Conservation (phyloP, 1,284 basidiomycete genomes). For the Ustilago curta region DNA sequence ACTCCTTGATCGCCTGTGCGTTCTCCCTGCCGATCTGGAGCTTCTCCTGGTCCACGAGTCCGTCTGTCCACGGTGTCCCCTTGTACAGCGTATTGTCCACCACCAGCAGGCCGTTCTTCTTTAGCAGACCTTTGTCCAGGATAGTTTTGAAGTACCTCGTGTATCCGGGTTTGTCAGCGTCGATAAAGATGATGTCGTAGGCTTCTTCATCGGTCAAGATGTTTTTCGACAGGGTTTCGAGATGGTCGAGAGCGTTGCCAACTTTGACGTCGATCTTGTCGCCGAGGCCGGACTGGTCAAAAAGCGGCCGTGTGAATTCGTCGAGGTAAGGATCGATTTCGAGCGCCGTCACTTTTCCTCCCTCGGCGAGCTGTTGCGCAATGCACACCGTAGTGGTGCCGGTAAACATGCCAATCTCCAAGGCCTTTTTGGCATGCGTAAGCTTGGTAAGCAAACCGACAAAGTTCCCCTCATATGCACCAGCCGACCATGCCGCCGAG, state of each 20-base stretch:
- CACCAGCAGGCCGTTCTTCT: conserved; percentile 59
- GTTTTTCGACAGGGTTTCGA: conserved; percentile 43
- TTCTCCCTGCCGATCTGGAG: conserved; percentile 42
- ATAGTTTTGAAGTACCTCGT: conserved; percentile 59
- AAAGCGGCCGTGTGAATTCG: conserved; percentile 60
- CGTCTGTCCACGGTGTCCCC: conserved; percentile 49
- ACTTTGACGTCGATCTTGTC: conserved; percentile 64
- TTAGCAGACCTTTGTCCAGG: conserved; percentile 56
- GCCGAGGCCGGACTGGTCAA: conserved; percentile 57
- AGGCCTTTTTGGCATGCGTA: conserved; percentile 45
- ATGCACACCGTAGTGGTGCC: conserved; percentile 61
- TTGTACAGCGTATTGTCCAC: conserved; percentile 69
- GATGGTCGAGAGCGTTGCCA: conserved; percentile 59
- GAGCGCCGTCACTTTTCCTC: conserved; percentile 61
- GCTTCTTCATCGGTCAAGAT: conserved; percentile 40
- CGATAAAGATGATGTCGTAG: conserved; percentile 70
- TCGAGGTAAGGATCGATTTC: conserved; percentile 68
- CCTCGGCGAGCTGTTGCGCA: conserved; percentile 43
- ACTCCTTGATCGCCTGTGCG: conserved; percentile 58
- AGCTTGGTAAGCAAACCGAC: conserved; percentile 52
- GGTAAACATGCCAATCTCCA: conserved; percentile 64
- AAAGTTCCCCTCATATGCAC: conserved; percentile 56
- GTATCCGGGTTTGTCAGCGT: conserved; percentile 69
- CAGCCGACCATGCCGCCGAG: conserved; percentile 47
- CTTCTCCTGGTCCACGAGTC: conserved; percentile 22